A percentile compares a stretch with the other conserved stretches of the same genome.
These are phyloP conservation scores for Trichoderma erinaceum DNA, from an alignment of 495 filamentous ascomycete genomes.

Conservation along the genomic window DNA sequence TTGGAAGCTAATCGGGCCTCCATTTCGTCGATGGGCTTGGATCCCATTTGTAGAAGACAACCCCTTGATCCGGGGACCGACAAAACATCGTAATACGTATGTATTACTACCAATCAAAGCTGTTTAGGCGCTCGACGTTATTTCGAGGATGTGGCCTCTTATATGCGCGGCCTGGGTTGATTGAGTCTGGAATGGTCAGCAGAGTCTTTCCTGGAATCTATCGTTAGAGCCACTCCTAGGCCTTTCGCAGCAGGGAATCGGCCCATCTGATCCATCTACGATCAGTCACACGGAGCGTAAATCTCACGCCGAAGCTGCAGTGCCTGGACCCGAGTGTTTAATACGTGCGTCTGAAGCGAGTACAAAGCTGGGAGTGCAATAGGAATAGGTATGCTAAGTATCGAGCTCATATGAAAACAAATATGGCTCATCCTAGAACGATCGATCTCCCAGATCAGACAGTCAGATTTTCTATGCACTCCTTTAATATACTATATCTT, in stretches of 20 bases:
- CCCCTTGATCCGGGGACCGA: not conserved
- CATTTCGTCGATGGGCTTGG: not conserved
- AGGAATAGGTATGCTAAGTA: not conserved
- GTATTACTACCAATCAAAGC: not conserved
- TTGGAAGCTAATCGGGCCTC: not conserved
- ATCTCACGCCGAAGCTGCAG: slow-evolving; percentile 7
- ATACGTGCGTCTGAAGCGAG: not conserved
- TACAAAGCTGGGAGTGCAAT: not conserved
- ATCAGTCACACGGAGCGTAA: slow-evolving; percentile 11
- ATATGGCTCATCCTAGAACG: not conserved
- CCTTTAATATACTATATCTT: not conserved
- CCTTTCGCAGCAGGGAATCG: slow-evolving; percentile 6
- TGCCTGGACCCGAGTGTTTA: not conserved
- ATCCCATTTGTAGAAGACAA: not conserved
- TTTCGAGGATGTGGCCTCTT: not conserved
- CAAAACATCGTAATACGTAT: not conserved
- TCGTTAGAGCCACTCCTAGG: not conserved
- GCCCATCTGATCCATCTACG: slow-evolving; percentile 13
- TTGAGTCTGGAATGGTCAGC: slow-evolving; percentile 2
- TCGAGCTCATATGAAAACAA: not conserved
- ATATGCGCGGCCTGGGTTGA: not conserved
- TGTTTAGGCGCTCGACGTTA: not conserved
- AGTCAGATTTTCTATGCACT: not conserved
- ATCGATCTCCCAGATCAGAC: slow-evolving; percentile 12
- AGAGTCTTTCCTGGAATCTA: not conserved